phyloP scores from a whole-genome alignment of 2,329 filamentous ascomycete genomes.

The Domatiomyces catenatus region DNA sequence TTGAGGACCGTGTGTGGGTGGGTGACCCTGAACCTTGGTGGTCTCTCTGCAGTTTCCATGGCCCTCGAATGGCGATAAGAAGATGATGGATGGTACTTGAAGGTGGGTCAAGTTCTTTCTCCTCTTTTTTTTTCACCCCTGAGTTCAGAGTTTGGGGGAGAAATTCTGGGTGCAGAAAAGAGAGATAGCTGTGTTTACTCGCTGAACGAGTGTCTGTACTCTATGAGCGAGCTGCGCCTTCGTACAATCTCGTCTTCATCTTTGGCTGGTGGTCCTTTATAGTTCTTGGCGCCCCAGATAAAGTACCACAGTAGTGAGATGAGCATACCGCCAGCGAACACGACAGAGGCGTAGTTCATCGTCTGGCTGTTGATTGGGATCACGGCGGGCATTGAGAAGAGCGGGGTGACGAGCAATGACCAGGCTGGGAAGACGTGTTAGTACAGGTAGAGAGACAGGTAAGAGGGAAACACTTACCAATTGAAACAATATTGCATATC shows the following conservation, averaged over 20 bases:
- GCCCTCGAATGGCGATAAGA: too few species aligned
- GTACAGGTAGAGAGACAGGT: conserved; percentile 45
- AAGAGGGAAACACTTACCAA: conserved; percentile 49
- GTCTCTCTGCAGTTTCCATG: too few species aligned
- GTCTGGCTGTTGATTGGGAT: conserved; percentile 36
- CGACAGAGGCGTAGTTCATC: conserved; percentile 44
- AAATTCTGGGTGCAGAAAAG: too few species aligned
- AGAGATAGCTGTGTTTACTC: not conserved
- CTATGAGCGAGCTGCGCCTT: not conserved
- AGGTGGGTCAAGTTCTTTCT: too few species aligned
- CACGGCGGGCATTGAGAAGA: conserved; percentile 40
- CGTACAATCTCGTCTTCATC: conserved; percentile 6
- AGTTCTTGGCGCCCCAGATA: conserved; percentile 11
- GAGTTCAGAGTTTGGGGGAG: too few species aligned
- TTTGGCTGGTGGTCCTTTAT: conserved; percentile 24
- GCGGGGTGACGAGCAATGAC: conserved; percentile 31
- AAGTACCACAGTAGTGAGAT: conserved; percentile 11
- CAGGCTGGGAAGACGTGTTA: conserved; percentile 7
- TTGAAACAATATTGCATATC: conserved; percentile 48
- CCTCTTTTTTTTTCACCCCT: too few species aligned
- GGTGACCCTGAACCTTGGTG: too few species aligned
- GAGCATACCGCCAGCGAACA: conserved; percentile 40
- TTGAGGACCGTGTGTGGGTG: too few species aligned
- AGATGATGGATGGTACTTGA: too few species aligned
- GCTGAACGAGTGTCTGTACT: too few species aligned